Evolutionary conservation across 805 yeast species (phyloP).

Genomic region (Myxozyma lipomycoides): DNA sequence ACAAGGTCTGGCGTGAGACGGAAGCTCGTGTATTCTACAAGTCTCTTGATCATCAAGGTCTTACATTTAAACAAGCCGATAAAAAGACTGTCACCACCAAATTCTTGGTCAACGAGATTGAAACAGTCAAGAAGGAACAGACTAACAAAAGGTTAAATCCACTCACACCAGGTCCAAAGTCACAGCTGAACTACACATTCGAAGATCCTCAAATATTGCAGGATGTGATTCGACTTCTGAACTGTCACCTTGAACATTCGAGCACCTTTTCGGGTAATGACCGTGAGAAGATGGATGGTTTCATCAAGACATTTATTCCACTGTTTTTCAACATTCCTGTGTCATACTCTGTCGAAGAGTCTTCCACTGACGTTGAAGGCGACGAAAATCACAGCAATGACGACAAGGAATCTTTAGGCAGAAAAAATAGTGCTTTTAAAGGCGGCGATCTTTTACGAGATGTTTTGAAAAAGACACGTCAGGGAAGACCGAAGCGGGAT

Average conservation of each 20-base stretch:
- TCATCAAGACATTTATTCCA: constrained; percentile 64
- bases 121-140: constrained; percentile 89
- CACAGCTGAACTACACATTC: constrained; percentile 60
- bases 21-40: constrained; percentile 93
- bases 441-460: constrained; percentile 46
- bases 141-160: constrained; percentile 82
- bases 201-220: constrained; percentile 62
- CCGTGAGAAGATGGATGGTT: constrained; percentile 68
- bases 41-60: constrained; percentile 89
- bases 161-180: constrained; percentile 79
- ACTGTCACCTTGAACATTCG: constrained; percentile 60
- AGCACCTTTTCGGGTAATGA: constrained; percentile 77
- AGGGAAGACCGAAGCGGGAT: constrained; percentile 13
- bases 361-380: constrained; percentile 17
- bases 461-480: constrained; percentile 44
- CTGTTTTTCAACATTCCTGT: constrained; percentile 53
- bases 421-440: background rate
- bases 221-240: constrained; percentile 68
- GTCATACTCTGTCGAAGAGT: constrained; percentile 46
- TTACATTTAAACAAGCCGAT: constrained; percentile 95
- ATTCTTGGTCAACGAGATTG: constrained; percentile 83
- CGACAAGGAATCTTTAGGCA: constrained; percentile 20
- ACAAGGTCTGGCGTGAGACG: constrained; percentile 97
- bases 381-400: constrained; percentile 15
- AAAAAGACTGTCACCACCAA: constrained; percentile 86